Evolutionary conservation across 2,329 filamentous ascomycete species (phyloP).

Genomic region (Didymella arachidicola): DNA sequence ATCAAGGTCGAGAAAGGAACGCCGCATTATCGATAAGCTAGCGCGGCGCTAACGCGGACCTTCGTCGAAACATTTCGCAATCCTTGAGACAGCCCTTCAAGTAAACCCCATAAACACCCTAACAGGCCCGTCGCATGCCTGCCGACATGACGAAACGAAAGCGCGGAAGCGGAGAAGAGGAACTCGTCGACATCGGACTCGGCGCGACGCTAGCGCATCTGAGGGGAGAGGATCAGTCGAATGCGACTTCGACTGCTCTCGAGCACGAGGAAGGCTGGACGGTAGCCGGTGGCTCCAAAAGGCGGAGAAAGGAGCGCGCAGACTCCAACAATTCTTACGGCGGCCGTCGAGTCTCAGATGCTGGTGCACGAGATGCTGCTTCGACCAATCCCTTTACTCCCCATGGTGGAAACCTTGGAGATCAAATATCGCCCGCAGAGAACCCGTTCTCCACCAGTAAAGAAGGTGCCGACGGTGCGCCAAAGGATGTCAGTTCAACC

Average conservation of each 20-base stretch:
- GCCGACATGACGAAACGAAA: constrained; percentile 44
- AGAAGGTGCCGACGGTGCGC: constrained; percentile 6
- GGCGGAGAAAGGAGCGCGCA: constrained; percentile 32
- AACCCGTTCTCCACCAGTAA: constrained; percentile 33
- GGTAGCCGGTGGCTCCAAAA: constrained; percentile 36
- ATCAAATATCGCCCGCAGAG: constrained; percentile 16
- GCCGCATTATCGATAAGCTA: constrained; percentile 12
- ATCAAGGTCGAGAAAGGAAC: background rate
- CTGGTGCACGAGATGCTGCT: constrained; percentile 1
- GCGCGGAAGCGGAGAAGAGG: constrained; percentile 30
- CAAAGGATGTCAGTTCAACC: constrained; percentile 16
- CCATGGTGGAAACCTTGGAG: constrained; percentile 21
- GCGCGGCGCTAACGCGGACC: constrained; percentile 2
- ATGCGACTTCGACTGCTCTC: constrained; percentile 18
- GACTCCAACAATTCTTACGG: constrained; percentile 12
- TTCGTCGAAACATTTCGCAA: constrained; percentile 17
- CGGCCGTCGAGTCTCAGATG: constrained; percentile 13
- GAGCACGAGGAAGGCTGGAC: constrained; percentile 41
- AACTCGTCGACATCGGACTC: constrained; percentile 34
- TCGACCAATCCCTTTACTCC: constrained; percentile 30
- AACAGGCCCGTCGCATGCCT: constrained; percentile 18
- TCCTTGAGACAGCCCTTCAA: background rate
- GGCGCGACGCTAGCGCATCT: constrained; percentile 42
- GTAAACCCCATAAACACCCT: background rate
- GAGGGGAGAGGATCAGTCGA: constrained; percentile 28